Evolutionary conservation across 2,329 filamentous ascomycete species (phyloP).

Genomic region (Phaeosphaeriaceae sp.): DNA sequence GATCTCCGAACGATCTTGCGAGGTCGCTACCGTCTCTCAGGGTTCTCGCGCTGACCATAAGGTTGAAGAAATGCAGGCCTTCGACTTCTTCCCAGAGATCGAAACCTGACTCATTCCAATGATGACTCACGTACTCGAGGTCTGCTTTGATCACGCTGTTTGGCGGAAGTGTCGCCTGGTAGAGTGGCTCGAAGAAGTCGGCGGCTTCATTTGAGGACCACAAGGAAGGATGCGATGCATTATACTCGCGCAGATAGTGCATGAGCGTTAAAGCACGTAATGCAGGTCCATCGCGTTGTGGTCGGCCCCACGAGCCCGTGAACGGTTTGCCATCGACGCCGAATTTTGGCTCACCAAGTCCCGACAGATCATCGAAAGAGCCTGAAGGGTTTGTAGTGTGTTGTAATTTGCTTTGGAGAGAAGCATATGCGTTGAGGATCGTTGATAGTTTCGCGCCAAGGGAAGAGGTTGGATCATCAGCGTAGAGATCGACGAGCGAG

Average conservation of each 20-base stretch:
- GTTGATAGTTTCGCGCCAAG: constrained; percentile 34
- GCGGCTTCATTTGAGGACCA: constrained; percentile 36
- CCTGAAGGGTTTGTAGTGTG: constrained; percentile 50
- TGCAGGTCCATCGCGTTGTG: constrained; percentile 54
- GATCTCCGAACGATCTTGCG: constrained; percentile 43
- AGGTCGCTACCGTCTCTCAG: constrained; percentile 45
- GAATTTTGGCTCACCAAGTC: constrained; percentile 55
- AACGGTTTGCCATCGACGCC: constrained; percentile 48
- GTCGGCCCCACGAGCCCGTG: constrained; percentile 50
- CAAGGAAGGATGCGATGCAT: constrained; percentile 47
- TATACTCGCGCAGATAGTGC: constrained; percentile 50
- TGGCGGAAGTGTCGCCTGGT: constrained; percentile 45
- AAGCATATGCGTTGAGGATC: constrained; percentile 43
- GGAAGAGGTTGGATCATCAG: constrained; percentile 36
- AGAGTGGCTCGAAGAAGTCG: constrained; percentile 45
- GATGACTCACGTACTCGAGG: constrained; percentile 52
- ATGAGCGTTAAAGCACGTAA: constrained; percentile 53
- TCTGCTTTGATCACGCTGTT: constrained; percentile 54
- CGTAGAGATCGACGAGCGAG: constrained; percentile 51
- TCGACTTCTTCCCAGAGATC: constrained; percentile 57
- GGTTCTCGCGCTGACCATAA: constrained; percentile 47
- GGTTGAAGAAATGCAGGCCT: constrained; percentile 52
- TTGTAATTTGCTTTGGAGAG: constrained; percentile 46
- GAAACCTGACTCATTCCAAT: constrained; percentile 52
- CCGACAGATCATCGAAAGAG: constrained; percentile 42